Conservation (phyloP, 805 yeast genomes). For the Sungouiella blattae region DNA sequence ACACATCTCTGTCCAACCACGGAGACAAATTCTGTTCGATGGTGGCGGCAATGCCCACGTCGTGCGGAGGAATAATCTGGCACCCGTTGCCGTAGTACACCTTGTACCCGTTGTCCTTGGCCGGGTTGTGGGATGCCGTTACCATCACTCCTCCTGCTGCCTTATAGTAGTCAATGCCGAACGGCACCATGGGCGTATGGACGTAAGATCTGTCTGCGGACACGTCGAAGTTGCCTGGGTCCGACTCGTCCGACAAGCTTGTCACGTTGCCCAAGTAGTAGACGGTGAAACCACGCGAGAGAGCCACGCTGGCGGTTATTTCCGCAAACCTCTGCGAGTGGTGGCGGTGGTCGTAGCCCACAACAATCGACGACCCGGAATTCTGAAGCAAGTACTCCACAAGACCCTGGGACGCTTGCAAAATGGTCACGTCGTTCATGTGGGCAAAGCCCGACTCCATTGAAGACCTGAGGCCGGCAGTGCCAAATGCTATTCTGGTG, state of each 20-base stretch:
- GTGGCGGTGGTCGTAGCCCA: conserved; percentile 91
- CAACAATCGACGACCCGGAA: conserved; percentile 46
- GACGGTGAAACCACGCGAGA: conserved; percentile 65
- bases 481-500: conserved; percentile 77
- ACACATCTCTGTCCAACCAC: conserved; percentile 48
- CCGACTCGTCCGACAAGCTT: conserved; percentile 26
- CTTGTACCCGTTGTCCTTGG: conserved; percentile 87
- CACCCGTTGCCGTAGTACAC: conserved; percentile 94
- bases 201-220: conserved; percentile 25
- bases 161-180: conserved; percentile 57
- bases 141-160: conserved; percentile 89
- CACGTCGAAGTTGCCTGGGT: neutral
- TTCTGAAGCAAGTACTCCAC: conserved; percentile 44
- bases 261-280: conserved; percentile 49
- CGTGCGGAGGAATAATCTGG: conserved; percentile 93
- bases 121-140: conserved; percentile 86
- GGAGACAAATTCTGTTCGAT: conserved; percentile 65
- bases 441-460: conserved; percentile 91
- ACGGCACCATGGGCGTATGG: conserved; percentile 94
- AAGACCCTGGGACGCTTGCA: conserved; percentile 87
- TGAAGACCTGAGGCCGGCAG: conserved; percentile 83
- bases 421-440: conserved; percentile 84
- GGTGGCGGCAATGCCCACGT: conserved; percentile 59
- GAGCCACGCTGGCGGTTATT: conserved; percentile 71
- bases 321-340: conserved; percentile 78